Evolutionary conservation across 2,329 filamentous ascomycete species (phyloP), one percentile per base, ranked within the genome.

Genomic region (Arthrobotrys musiformis): DNA sequence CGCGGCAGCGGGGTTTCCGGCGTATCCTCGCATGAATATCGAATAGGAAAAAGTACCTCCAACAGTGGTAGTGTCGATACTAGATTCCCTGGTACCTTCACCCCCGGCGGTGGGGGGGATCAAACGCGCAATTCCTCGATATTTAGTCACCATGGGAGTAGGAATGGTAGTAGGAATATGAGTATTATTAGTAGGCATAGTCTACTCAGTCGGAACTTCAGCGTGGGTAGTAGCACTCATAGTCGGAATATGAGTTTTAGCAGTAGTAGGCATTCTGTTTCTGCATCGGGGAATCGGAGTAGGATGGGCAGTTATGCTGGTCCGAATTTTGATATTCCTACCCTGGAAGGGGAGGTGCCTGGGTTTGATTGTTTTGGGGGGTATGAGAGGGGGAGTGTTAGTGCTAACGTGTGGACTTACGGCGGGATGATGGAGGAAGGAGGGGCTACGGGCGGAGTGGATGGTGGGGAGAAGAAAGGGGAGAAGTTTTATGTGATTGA

Each of bases 391-490:
- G 56, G 46, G 1, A 60, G 58, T 42, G 70, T 69, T 7, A 50
- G 56, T 40, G 24, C 70, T 11, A 69, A 35, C 33, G 58, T 42
- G 4, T 63, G 70, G 70, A 50, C 52, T 33, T 22, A 76, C 37
- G 50, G 52, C 7, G 42, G 70, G 5, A 7, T 42, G 42, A 40
- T 54, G n/a, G 70, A 74, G n/a, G 44, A 67, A 54, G 62, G 52
- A 4, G 11, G 13, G 30, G 11, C 4, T 3, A 15, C n/a, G 17
- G 46, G 52, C n/a, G n/a, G n/a, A n/a, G n/a, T n/a, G 13, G 44
- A 35, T 3, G 33, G 7, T 8, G 54, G 48, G 26, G 30, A 56
- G 8, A 44, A 30, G 4, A 56, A 75, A 2, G 44, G 58, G 13
- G 44, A 68, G n/a, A 40, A 33, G 15, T 44, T 48, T 30, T 50